Conservation (phyloP, 2,329 filamentous ascomycete genomes). For the Fonsecaea erecta region DNA sequence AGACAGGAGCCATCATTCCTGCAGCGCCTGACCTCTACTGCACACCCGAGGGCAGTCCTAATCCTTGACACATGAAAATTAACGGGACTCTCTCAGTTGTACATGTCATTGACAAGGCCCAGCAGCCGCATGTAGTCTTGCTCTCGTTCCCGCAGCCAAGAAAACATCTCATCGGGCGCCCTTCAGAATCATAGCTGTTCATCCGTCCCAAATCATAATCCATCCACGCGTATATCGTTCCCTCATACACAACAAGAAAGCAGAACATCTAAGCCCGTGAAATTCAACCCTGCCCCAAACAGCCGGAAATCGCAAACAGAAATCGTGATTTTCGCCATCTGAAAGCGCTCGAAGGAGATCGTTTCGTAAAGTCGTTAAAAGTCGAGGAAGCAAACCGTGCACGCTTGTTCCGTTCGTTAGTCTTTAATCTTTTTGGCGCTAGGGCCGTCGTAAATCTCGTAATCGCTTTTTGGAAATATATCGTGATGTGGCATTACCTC, state of each 20-base stretch:
- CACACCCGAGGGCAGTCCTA: not conserved
- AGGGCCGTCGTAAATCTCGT: constrained; percentile 36
- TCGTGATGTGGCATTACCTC: constrained; percentile 31
- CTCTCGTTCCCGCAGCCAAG: constrained; percentile 31
- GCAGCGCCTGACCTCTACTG: constrained; percentile 15
- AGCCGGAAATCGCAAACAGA: constrained; percentile 20
- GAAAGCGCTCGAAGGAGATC: constrained; percentile 36
- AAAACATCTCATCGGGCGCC: constrained; percentile 23
- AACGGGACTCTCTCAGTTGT: constrained; percentile 8
- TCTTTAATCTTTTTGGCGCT: constrained; percentile 36
- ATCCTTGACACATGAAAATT: constrained; percentile 2
- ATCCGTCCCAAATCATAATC: constrained; percentile 33
- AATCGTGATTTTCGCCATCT: constrained; percentile 30
- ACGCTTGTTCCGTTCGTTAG: constrained; percentile 36
- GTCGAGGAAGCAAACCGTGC: constrained; percentile 32
- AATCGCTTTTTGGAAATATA: constrained; percentile 36
- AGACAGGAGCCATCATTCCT: constrained; percentile 25
- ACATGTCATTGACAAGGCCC: constrained; percentile 17
- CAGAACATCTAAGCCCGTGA: constrained; percentile 31
- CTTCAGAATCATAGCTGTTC: constrained; percentile 25
- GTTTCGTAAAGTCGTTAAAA: constrained; percentile 37
- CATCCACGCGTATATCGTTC: constrained; percentile 36
- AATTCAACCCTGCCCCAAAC: constrained; percentile 15
- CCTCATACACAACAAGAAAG: constrained; percentile 33
- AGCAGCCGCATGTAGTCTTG: constrained; percentile 23